Evolutionary conservation across 1,284 basidiomycete genomes (phyloP).

Genomic region (Pholiota adiposa): DNA sequence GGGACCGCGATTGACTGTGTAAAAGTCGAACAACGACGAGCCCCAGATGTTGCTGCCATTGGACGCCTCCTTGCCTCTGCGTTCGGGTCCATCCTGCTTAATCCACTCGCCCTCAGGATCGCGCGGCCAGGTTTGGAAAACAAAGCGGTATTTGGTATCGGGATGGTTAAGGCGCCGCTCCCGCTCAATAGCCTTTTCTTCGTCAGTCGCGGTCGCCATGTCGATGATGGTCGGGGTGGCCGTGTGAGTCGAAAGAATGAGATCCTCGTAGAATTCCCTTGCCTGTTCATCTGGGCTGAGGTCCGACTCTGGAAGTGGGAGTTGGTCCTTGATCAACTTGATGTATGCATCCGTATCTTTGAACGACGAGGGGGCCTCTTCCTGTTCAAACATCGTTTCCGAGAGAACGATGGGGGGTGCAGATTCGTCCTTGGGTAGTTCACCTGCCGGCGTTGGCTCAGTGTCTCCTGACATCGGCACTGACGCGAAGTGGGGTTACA

Average conservation of each 20-base stretch:
- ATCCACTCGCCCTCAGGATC: constrained; percentile 33
- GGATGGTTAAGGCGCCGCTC: constrained; percentile 10
- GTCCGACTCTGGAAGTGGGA: neutral
- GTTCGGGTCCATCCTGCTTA: constrained; percentile 20
- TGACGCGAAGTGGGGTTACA: too few species aligned
- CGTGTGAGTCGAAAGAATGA: neutral
- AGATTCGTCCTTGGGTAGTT: too few species aligned
- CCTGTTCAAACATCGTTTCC: too few species aligned
- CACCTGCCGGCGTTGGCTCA: too few species aligned
- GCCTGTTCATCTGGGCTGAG: neutral
- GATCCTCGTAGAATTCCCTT: neutral
- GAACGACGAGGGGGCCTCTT: too few species aligned
- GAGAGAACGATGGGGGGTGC: too few species aligned
- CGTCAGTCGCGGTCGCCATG: neutral
- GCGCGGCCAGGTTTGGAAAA: constrained; percentile 41
- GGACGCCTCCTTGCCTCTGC: constrained; percentile 30
- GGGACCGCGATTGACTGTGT: constrained; percentile 31
- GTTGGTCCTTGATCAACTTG: neutral
- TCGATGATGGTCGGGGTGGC: neutral
- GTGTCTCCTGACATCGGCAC: too few species aligned
- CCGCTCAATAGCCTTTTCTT: constrained; percentile 12
- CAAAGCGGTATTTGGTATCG: constrained; percentile 18
- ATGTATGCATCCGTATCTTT: neutral
- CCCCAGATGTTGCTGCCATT: constrained; percentile 46
- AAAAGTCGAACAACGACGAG: constrained; percentile 49